Conservation (phyloP, 148 eudicot genomes). For the Vaccinium corymbosum region DNA sequence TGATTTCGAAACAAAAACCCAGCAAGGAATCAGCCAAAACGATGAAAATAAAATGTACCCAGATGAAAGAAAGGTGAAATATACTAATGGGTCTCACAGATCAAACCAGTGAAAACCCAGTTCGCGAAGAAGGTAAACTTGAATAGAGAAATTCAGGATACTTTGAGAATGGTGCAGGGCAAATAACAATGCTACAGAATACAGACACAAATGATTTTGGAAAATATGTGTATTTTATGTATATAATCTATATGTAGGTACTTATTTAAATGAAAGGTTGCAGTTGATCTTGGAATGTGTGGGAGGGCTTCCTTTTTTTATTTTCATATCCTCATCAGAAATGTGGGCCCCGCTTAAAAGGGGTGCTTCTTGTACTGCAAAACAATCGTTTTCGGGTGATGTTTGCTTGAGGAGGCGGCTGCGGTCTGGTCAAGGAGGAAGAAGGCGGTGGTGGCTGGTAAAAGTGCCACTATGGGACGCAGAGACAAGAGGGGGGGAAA, state of each 20-base stretch:
- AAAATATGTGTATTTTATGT: not conserved
- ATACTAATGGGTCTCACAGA: not conserved
- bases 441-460: not conserved
- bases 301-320: slow-evolving; percentile 2
- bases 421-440: slow-evolving; percentile 1
- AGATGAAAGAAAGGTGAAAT: not conserved
- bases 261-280: slow-evolving; percentile 14
- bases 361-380: not conserved
- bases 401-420: not conserved
- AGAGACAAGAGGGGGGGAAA: not conserved
- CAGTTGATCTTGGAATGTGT: slow-evolving; percentile 16
- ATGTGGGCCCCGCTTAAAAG: slow-evolving; percentile 3
- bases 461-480: not conserved
- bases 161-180: not conserved
- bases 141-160: not conserved
- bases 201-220: not conserved
- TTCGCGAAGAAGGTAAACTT: not conserved
- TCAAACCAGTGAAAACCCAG: too few relatives aligned
- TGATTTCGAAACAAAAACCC: not conserved
- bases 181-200: not conserved
- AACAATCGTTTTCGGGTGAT: not conserved
- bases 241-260: not conserved
- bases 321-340: slow-evolving; percentile 5
- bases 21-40: not conserved
- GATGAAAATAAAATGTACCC: not conserved